phyloP scores from a whole-genome alignment of 192 early-diverging fungal genomes.

The Chytriomyces hyalinus region DNA sequence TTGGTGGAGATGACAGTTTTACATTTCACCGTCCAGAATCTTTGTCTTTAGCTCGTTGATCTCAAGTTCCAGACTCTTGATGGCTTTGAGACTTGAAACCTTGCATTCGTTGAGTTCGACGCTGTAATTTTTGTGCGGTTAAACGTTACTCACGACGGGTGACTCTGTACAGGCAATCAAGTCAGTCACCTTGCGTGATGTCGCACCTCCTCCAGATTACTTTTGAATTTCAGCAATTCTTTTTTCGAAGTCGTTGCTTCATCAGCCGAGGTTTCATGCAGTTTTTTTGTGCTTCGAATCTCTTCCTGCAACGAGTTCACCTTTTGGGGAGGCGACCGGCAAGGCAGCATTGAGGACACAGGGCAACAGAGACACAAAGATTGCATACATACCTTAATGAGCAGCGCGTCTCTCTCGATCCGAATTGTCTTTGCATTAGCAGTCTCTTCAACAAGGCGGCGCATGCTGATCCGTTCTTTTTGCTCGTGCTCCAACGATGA shows the following conservation, averaged over 20 bases:
- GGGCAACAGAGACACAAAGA: not conserved
- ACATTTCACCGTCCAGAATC: slow-evolving; percentile 33
- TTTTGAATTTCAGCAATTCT: slow-evolving; percentile 37
- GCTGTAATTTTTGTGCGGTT: not conserved
- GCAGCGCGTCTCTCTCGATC: slow-evolving; percentile 32
- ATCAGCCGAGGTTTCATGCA: slow-evolving; percentile 24
- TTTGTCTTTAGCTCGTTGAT: slow-evolving; percentile 33
- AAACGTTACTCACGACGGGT: not conserved
- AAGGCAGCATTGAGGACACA: not conserved
- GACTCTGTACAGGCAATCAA: not conserved
- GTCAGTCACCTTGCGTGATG: slow-evolving; percentile 31
- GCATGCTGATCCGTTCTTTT: slow-evolving; percentile 21
- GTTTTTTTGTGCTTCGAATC: slow-evolving; percentile 24
- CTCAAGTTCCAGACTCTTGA: slow-evolving; percentile 30
- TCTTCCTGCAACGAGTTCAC: slow-evolving; percentile 30
- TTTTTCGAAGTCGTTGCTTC: slow-evolving; percentile 29
- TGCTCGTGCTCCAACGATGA: slow-evolving; percentile 34
- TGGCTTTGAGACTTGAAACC: slow-evolving; percentile 13
- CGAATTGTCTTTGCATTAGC: slow-evolving; percentile 27
- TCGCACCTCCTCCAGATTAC: slow-evolving; percentile 26
- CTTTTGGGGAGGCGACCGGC: not conserved
- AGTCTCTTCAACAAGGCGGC: slow-evolving; percentile 33
- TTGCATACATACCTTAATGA: slow-evolving; percentile 20
- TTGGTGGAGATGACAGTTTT: not conserved
- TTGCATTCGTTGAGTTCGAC: slow-evolving; percentile 36